Evolutionary conservation across 2,329 filamentous ascomycete genomes (phyloP).

Genomic region (Tolypocladium inflatum): DNA sequence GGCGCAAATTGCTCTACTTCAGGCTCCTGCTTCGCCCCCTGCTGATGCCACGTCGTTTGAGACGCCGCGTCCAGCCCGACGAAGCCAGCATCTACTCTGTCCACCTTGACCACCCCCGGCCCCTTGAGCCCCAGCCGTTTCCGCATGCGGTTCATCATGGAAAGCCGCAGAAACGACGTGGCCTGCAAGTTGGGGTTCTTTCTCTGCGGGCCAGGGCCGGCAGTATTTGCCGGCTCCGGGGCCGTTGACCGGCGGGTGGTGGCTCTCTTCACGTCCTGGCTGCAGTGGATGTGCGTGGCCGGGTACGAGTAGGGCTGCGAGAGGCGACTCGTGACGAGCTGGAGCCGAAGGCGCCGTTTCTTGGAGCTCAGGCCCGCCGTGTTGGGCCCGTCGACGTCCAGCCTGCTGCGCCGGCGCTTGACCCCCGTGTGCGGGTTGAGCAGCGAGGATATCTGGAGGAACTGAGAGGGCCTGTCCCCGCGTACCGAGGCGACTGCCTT

Average conservation of each 20-base stretch:
- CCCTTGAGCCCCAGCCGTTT: slow-evolving; percentile 25
- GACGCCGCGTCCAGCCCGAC: neutral
- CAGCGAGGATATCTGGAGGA: slow-evolving; percentile 3
- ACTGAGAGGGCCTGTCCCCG: neutral
- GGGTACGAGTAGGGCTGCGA: slow-evolving; percentile 61
- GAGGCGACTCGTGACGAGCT: slow-evolving; percentile 60
- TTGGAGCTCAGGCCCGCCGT: slow-evolving; percentile 45
- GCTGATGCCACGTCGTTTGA: neutral
- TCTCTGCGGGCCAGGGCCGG: slow-evolving; percentile 19
- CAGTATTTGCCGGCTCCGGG: slow-evolving; percentile 6
- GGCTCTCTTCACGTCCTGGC: slow-evolving; percentile 26
- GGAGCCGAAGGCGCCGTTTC: slow-evolving; percentile 55
- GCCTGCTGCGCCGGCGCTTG: slow-evolving; percentile 42
- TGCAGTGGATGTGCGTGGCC: slow-evolving; percentile 55
- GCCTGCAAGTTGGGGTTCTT: slow-evolving; percentile 34
- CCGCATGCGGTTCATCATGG: slow-evolving; percentile 54
- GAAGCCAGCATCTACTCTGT: neutral
- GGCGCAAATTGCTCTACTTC: neutral
- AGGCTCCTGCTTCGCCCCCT: neutral
- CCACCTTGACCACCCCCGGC: neutral
- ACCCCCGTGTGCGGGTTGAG: slow-evolving; percentile 11
- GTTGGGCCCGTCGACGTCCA: slow-evolving; percentile 51
- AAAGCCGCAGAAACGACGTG: slow-evolving; percentile 50
- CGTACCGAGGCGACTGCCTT: neutral
- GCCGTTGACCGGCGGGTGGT: slow-evolving; percentile 30